These are phyloP conservation scores for Ophiostoma quercus DNA, from an alignment of 2,329 filamentous ascomycete genomes.

Conservation along the genomic window DNA sequence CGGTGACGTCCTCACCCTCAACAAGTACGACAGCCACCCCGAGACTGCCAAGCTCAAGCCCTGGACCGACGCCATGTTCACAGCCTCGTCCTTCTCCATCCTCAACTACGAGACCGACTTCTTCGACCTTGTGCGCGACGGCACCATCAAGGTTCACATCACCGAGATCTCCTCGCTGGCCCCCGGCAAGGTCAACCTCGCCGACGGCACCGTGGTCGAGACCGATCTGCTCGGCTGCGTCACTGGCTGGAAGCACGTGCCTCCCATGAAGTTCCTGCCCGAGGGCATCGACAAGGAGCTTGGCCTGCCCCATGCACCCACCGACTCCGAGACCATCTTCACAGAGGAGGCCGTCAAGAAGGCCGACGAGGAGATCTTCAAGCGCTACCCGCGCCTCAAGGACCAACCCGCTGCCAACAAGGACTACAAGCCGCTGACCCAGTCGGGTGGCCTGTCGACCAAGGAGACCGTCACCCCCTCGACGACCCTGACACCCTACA, in stretches of 20 bases:
- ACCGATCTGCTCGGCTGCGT: slow-evolving; percentile 51
- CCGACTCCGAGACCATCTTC: slow-evolving; percentile 32
- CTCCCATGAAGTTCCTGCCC: slow-evolving; percentile 49
- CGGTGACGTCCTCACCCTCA: slow-evolving; percentile 50
- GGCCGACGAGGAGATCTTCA: slow-evolving; percentile 51
- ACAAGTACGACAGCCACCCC: slow-evolving; percentile 50
- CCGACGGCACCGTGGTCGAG: slow-evolving; percentile 43
- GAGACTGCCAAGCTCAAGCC: slow-evolving; percentile 51
- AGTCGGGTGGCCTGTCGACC: slow-evolving; percentile 37
- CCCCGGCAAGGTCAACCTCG: slow-evolving; percentile 45
- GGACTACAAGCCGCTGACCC: slow-evolving; percentile 41
- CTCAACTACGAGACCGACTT: slow-evolving; percentile 56
- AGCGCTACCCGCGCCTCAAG: slow-evolving; percentile 48
- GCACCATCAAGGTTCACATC: slow-evolving; percentile 49
- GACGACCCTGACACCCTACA: slow-evolving; percentile 37
- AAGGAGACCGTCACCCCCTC: slow-evolving; percentile 30
- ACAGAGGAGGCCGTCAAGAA: slow-evolving; percentile 38
- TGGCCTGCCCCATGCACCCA: slow-evolving; percentile 43
- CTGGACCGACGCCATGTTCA: slow-evolving; percentile 48
- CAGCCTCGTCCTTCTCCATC: slow-evolving; percentile 52
- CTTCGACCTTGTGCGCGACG: slow-evolving; percentile 50
- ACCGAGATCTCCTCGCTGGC: slow-evolving; percentile 47
- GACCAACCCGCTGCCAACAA: slow-evolving; percentile 48
- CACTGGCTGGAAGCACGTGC: slow-evolving; percentile 55
- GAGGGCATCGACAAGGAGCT: slow-evolving; percentile 43